Conservation (phyloP, 2,329 filamentous ascomycete genomes). For the Aschersonia sp. region DNA sequence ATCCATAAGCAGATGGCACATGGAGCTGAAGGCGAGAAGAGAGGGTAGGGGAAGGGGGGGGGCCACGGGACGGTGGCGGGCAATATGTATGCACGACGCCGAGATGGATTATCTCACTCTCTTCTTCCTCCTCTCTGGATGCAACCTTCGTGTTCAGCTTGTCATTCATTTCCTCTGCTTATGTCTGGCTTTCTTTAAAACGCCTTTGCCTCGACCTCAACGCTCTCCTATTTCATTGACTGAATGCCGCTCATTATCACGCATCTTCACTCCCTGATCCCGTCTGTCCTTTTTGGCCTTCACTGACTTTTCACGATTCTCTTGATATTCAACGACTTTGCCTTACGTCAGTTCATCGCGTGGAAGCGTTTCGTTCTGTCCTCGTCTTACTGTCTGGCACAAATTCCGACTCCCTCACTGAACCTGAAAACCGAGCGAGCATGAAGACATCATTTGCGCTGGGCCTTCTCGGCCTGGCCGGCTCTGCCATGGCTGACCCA, state of each 20-base stretch:
- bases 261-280: background rate
- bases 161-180: background rate
- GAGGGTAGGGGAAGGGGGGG: background rate
- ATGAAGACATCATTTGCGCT: constrained; percentile 14
- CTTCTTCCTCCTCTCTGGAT: background rate
- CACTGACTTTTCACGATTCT: no score
- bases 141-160: background rate
- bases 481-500: constrained; percentile 26
- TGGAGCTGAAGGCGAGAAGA: background rate
- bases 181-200: background rate
- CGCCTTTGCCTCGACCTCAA: background rate
- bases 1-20: background rate
- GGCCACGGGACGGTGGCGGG: background rate
- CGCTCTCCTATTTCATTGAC: background rate
- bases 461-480: constrained; percentile 21
- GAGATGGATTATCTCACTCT: background rate
- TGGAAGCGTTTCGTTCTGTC: no score
- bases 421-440: no score
- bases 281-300: background rate
- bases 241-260: background rate
- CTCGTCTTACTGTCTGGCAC: no score
- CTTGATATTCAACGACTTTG: no score
- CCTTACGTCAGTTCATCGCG: no score
- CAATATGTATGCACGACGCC: background rate
- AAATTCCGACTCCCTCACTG: no score